Percentiles rank a stretch among this genome's conserved stretches.
These are phyloP conservation scores for Raffaelea albimanens DNA, from an alignment of 2,329 filamentous ascomycete genomes.

Conservation along the genomic window DNA sequence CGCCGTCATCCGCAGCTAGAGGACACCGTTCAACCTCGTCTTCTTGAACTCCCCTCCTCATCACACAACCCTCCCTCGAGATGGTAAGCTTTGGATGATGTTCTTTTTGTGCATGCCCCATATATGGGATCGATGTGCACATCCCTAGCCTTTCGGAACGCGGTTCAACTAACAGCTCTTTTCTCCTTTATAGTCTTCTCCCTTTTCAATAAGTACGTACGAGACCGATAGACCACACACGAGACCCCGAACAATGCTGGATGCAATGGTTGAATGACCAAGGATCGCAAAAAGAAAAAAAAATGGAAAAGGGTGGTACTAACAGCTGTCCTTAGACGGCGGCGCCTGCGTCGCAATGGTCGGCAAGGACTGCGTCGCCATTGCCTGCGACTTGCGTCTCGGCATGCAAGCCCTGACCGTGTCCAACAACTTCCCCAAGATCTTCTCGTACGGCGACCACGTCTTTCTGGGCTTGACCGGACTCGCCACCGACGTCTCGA, in stretches of 20 bases:
- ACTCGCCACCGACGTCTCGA: constrained; percentile 89
- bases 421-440: constrained; percentile 99
- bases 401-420: constrained; percentile 94
- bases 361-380: constrained; percentile 98
- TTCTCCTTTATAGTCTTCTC: constrained; percentile 60
- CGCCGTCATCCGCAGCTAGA: neutral
- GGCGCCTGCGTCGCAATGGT: constrained; percentile 98
- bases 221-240: no score
- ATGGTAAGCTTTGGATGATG: constrained; percentile 21
- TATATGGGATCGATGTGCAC: no score
- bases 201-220: constrained; percentile 85
- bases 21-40: neutral
- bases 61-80: constrained; percentile 4
- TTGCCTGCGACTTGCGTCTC: constrained; percentile 96
- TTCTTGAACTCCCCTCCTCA: neutral
- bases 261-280: neutral
- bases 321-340: constrained; percentile 44
- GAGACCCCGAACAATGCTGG: no score
- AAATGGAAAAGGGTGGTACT: neutral
- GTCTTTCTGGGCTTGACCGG: constrained; percentile 94
- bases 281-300: neutral
- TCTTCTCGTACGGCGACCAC: constrained; percentile 86
- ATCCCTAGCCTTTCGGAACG: no score
- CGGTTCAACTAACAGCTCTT: constrained; percentile 15
- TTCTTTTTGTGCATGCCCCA: neutral